Evolutionary conservation across 2,329 filamentous ascomycete genomes (phyloP).

Genomic region (Aspergillaceae sp.): DNA sequence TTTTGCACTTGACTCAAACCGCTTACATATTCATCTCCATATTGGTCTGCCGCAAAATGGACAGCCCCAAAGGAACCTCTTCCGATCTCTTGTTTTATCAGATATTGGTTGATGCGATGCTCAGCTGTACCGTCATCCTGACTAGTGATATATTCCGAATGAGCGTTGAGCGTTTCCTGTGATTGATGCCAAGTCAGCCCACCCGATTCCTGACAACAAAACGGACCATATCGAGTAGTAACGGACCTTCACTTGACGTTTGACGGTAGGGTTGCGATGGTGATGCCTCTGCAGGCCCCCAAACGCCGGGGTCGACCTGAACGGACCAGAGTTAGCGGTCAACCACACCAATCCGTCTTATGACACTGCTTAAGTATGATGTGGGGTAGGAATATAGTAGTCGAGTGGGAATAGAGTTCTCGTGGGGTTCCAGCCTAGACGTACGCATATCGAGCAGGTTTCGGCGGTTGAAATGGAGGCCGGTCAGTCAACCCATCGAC

Average conservation of each 20-base stretch:
- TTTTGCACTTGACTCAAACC: constrained; percentile 1
- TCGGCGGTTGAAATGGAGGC: constrained; percentile 8
- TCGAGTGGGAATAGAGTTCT: too few relatives aligned
- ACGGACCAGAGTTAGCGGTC: background rate
- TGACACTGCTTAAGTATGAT: too few relatives aligned
- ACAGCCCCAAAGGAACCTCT: constrained; percentile 91
- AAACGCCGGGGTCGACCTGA: constrained; percentile 50
- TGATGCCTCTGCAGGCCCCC: constrained; percentile 59
- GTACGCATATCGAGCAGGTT: constrained; percentile 20
- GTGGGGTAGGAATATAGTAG: too few relatives aligned
- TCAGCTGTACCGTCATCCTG: constrained; percentile 72
- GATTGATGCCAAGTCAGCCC: constrained; percentile 5
- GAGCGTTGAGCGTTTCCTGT: constrained; percentile 85
- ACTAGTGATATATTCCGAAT: constrained; percentile 76
- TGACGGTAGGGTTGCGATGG: constrained; percentile 51
- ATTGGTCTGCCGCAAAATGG: constrained; percentile 82
- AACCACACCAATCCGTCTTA: background rate
- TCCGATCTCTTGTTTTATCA: constrained; percentile 92
- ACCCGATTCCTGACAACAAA: constrained; percentile 1
- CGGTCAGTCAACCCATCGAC: constrained; percentile 5
- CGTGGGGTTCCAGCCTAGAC: constrained; percentile 1
- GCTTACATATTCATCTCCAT: constrained; percentile 83
- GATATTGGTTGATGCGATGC: constrained; percentile 89
- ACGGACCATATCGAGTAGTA: constrained; percentile 1
- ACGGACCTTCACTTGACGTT: constrained; percentile 54